phyloP scores from a whole-genome alignment of 345 rosid species.

The Anastatica hierochuntica region DNA sequence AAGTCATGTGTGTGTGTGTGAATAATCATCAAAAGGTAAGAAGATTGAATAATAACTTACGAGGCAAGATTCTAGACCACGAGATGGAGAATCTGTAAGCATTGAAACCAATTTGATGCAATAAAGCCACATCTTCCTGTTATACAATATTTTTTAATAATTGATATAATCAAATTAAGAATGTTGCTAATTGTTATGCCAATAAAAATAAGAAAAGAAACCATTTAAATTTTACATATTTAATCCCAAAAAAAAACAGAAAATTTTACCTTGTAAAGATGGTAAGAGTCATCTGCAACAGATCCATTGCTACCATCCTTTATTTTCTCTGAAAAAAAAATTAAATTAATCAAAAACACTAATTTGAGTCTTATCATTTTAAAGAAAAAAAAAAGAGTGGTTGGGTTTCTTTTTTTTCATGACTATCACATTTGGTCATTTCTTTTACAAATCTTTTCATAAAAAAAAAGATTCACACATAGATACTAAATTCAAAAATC shows the following conservation, averaged over 20 bases:
- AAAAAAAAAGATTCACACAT: background rate
- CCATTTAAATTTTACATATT: background rate
- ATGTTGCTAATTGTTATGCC: background rate
- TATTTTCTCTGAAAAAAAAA: slow-evolving; percentile 16
- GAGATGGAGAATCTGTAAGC: slow-evolving; percentile 47
- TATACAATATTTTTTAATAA: background rate
- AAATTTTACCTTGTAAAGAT: slow-evolving; percentile 37
- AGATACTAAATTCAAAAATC: background rate
- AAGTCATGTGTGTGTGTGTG: background rate
- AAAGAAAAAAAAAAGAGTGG: too few species aligned
- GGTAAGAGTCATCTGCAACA: slow-evolving; percentile 31
- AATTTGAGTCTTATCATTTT: too few species aligned
- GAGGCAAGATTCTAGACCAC: slow-evolving; percentile 39
- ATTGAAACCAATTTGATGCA: slow-evolving; percentile 37
- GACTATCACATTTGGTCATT: too few species aligned
- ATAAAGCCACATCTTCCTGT: slow-evolving; percentile 36
- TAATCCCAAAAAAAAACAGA: background rate
- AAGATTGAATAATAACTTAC: slow-evolving; percentile 13
- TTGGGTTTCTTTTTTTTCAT: too few species aligned
- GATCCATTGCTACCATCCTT: slow-evolving; percentile 28
- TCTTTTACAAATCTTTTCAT: background rate
- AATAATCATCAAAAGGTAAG: background rate
- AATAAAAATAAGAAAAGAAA: background rate
- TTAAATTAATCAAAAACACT: background rate
- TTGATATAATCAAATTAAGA: background rate